Base-by-base conservation (phyloP, 129 eudicot species). In the Saposhnikovia divaricata region DNA sequence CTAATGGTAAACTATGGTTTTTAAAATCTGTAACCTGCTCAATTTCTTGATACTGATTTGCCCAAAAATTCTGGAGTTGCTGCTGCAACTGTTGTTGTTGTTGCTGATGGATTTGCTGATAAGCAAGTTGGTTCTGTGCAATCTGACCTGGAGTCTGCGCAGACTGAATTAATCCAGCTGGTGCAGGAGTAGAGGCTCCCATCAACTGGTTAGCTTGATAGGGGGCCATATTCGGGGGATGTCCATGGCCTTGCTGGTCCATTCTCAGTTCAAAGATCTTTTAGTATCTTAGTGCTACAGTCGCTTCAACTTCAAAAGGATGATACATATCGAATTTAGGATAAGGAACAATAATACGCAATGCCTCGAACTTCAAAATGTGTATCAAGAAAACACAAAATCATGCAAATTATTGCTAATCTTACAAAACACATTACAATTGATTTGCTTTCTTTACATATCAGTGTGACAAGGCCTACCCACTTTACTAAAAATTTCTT, bases 41-140 rank as follows among this genome's bases (percentile, higher is more conserved):
- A 21, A 86, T 88, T 55, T 88, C 91, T 79, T 85, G 86, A 72
- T 79, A 88, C 25, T 88, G 91, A 77, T 31, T 84, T 47, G 85
- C 83, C 91, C 91, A 88, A 46, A 88, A 88, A 31, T 21, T 59
- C 76, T 88, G 91, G 78, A 88, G 91, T 74, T 88, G 91, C 61
- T 83, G 86, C 74, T 88, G 89, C 78, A 88, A 72, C 28, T 85
- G 89, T 72, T 88, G 87, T 39, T 86, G 92, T 77, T 88, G 92
- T 79, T 88, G 92, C 72, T 86, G 89, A 75, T 88, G 89, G 21
- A 85, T 88, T 80, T 88, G 91, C 83, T 85, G 91, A 57, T 88
- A 88, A 19, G 91, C 87, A 40, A 88, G 89, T 46, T 86, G 92
- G 81, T 88, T 87, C 71, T 86, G 89, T 6, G 89, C 89, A 76